A percentile compares a stretch with the other conserved stretches of the same genome.
Evolutionary conservation across 257 asterid species (phyloP).

Genomic region (Scutellaria baicalensis): DNA sequence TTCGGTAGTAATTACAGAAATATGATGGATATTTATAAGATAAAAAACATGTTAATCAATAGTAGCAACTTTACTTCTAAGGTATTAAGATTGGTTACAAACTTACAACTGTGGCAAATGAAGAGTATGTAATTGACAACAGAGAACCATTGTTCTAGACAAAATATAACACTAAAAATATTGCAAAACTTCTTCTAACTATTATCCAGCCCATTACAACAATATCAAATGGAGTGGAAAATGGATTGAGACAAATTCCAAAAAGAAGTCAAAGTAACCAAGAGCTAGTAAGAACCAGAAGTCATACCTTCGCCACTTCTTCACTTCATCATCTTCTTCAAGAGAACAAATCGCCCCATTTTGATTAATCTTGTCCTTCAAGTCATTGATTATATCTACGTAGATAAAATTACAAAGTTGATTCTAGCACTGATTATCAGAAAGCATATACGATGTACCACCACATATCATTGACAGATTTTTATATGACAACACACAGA

Average conservation of each 20-base stretch:
- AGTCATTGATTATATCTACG: slow-evolving; percentile 59
- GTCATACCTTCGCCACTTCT: slow-evolving; percentile 75
- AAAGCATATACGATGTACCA: background rate
- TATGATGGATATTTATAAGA: background rate
- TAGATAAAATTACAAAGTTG: background rate
- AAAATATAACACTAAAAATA: background rate
- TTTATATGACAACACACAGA: background rate
- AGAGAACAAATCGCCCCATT: slow-evolving; percentile 25
- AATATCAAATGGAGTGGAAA: background rate
- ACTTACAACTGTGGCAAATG: background rate
- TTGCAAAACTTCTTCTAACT: background rate
- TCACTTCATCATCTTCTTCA: slow-evolving; percentile 53
- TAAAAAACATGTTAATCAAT: background rate
- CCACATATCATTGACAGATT: background rate
- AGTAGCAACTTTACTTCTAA: background rate
- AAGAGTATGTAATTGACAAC: background rate
- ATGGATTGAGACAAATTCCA: background rate
- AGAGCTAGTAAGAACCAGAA: background rate
- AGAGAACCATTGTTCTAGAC: background rate
- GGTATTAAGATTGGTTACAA: background rate
- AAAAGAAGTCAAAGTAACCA: background rate
- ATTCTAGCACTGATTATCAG: background rate
- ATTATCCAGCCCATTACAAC: background rate
- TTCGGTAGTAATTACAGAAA: background rate
- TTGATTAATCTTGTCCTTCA: slow-evolving; percentile 35